A percentile compares a stretch with the other conserved stretches of the same genome.
These are phyloP conservation scores for Elaeis guineensis DNA, from an alignment of 176 grass and related monocot genomes.

Conservation along the genomic window DNA sequence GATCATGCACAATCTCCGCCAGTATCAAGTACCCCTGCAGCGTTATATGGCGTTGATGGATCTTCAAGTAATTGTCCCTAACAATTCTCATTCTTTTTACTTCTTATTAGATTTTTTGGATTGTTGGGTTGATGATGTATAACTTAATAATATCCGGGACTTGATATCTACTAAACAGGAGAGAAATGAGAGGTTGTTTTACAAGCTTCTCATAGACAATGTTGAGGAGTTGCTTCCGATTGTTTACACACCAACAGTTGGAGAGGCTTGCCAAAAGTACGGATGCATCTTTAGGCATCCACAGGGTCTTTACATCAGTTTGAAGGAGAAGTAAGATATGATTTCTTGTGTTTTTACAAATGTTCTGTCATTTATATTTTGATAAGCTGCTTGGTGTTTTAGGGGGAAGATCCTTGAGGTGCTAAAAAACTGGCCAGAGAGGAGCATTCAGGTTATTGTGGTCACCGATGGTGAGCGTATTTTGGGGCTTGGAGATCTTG, in stretches of 20 bases:
- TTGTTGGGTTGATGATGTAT: too few species aligned
- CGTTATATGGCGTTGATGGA: conserved; percentile 79
- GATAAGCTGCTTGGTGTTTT: background rate
- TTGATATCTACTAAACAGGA: conserved; percentile 41
- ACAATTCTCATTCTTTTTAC: background rate
- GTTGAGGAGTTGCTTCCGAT: conserved; percentile 86
- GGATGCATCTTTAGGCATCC: conserved; percentile 67
- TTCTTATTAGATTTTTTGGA: too few species aligned
- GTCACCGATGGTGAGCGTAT: conserved; percentile 87
- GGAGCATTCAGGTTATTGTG: conserved; percentile 92
- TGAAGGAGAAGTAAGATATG: conserved; percentile 67
- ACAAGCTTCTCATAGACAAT: conserved; percentile 79
- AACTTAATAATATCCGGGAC: too few species aligned
- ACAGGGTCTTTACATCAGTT: conserved; percentile 74
- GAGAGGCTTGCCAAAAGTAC: conserved; percentile 96
- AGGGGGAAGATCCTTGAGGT: conserved; percentile 77
- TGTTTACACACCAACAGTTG: conserved; percentile 92
- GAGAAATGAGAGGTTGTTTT: conserved; percentile 80
- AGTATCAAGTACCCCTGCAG: conserved; percentile 59
- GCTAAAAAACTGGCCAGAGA: conserved; percentile 87
- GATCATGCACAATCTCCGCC: conserved; percentile 69
- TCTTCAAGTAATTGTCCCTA: conserved; percentile 38
- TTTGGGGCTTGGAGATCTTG: conserved; percentile 89
- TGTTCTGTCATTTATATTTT: background rate
- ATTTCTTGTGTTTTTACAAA: background rate